Conservation (phyloP, 345 rosid genomes). For the Citrus inodora region DNA sequence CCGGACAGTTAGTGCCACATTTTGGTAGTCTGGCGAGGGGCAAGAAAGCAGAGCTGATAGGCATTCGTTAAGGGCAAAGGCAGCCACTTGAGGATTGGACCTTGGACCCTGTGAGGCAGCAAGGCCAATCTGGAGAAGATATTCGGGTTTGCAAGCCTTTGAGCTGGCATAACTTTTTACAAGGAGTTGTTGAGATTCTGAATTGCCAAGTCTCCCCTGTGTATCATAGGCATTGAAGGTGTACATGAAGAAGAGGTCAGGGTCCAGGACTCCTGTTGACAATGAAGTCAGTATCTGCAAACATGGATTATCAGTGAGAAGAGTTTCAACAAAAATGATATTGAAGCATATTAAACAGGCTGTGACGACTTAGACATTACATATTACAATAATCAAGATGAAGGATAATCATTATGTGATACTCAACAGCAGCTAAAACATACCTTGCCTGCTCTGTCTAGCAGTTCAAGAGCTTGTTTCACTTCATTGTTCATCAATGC, state of each 20-base stretch:
- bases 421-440: neutral
- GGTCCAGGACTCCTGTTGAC: constrained; percentile 41
- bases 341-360: neutral
- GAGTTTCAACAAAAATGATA: neutral
- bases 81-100: constrained; percentile 67
- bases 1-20: constrained; percentile 63
- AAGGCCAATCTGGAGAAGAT: constrained; percentile 78
- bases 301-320: constrained; percentile 14
- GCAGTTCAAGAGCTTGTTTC: constrained; percentile 59
- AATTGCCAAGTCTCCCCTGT: constrained; percentile 57
- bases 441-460: constrained; percentile 87
- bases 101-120: constrained; percentile 64
- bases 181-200: constrained; percentile 46
- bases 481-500: constrained; percentile 51
- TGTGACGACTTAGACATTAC: neutral
- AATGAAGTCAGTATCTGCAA: constrained; percentile 47
- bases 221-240: constrained; percentile 65
- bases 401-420: neutral
- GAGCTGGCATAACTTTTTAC: constrained; percentile 69
- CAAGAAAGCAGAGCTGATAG: constrained; percentile 68
- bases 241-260: constrained; percentile 64
- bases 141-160: constrained; percentile 58
- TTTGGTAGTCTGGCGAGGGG: constrained; percentile 58
- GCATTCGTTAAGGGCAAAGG: constrained; percentile 67
- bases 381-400: neutral